Base-by-base conservation (phyloP, 495 filamentous ascomycete species). In the Aspergillus haitiensis region DNA sequence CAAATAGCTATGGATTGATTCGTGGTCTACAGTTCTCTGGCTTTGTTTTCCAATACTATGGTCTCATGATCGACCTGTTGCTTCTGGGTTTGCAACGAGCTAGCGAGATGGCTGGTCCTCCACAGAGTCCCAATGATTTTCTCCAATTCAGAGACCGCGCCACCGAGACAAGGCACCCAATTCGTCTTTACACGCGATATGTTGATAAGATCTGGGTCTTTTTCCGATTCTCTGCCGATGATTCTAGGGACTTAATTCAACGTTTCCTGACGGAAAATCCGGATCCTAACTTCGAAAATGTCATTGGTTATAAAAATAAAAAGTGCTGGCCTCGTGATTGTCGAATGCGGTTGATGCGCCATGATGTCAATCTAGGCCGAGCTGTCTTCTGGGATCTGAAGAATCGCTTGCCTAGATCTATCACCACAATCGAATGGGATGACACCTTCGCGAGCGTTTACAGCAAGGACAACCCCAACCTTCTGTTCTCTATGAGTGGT, bases 311-410 rank as follows among this genome's bases (percentile, higher is more conserved):
- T 74, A 89, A 90, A 75, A 99, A 96, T 74, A 99, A 98, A 81
- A 99, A 98, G 73, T 99, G 95, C 75, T 99, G 95, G 95, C 95
- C 95, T 15, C 85, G 95, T 53, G 95, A 99, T 70, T 96, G 92
- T 9, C 83, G 95, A 31, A 99, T 99, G 95, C 86, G 95, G 31
- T 75, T 99, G 64, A 99, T 99, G 95, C 86, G 95, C 63, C 95
- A 99, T 72, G 95, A 99, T 80, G 95, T 99, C 60, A 98, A 99
- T 66, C 87, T 99, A 56, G 95, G 95, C 8, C 87, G 95, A 64
- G 95, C 95, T 61, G 95, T 98, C 11, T 99, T 99, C 77, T 99
- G 95, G 94, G 94, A 99, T 70, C 71, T 99, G 73, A 99, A 99
- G 82, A 98, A 99, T 73, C 83, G 95, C 13, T 81, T 99, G 48